phyloP scores from a whole-genome alignment of 208 protist genomes.

The Trypanosoma mega region DNA sequence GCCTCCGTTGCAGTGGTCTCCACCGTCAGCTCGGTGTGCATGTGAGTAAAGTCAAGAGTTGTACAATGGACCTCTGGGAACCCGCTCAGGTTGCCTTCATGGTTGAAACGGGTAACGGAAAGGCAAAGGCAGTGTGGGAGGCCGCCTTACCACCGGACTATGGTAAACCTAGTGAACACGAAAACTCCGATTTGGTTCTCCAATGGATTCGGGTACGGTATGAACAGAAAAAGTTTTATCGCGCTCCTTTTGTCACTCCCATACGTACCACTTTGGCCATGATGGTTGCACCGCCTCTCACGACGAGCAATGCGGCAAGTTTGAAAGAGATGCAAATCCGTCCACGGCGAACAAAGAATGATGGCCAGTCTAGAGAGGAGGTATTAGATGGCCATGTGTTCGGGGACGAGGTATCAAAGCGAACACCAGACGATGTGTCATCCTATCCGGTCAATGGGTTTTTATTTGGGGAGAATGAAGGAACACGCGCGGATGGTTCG shows the following conservation, averaged over 20 bases:
- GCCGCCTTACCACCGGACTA: conserved; percentile 42
- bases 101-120: conserved; percentile 53
- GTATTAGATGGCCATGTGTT: too few relatives aligned
- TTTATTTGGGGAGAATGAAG: too few relatives aligned
- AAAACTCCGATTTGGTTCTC: conserved; percentile 39
- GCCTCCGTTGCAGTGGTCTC: conserved; percentile 88
- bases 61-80: conserved; percentile 86
- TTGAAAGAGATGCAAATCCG: conserved; percentile 3
- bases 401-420: too few relatives aligned
- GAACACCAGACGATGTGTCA: too few relatives aligned
- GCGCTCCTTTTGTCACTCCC: not conserved
- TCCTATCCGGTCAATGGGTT: too few relatives aligned
- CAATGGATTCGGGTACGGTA: conserved; percentile 75
- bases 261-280: not conserved
- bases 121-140: conserved; percentile 47
- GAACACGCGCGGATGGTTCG: too few relatives aligned
- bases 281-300: not conserved
- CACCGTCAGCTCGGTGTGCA: conserved; percentile 91
- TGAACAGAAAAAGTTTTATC: conserved; percentile 56
- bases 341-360: not conserved
- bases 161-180: conserved; percentile 37
- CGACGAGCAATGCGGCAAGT: not conserved
- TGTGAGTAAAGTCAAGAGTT: conserved; percentile 84
- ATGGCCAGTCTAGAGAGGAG: not conserved
- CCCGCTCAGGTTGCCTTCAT: conserved; percentile 68